Evolutionary conservation across 1,284 basidiomycete species (phyloP), one percentile per base, ranked within the genome.

Genomic region (Apiotrichum domesticum): DNA sequence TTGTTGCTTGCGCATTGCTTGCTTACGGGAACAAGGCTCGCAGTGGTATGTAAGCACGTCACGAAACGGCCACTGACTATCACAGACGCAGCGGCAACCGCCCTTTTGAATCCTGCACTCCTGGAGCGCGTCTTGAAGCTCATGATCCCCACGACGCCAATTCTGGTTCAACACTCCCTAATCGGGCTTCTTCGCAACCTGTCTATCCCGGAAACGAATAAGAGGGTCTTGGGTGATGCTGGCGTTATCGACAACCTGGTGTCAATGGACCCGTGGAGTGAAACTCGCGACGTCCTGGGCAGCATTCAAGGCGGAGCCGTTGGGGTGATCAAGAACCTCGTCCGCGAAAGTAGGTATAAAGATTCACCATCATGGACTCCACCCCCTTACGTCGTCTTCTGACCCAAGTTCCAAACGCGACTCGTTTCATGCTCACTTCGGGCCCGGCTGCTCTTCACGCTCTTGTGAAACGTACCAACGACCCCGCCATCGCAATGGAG

Each of bases 231-330:
- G 7, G 82, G 82, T n/a, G 77, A 84, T 41, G 83, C 84, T 11
- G 80, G 81, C 15, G 78, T 93, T 35, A 77, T 93, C 21, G 80
- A 83, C 47, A 76, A 78, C 21, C 79, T 93, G 21, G 77, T 82
- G 7, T 73, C 77, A n/a, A 86, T 87, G 59, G 83, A 84, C 2
- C 78, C 90, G 8, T 92, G 87, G 84, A 81, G 81, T 34, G 81
- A 84, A 51, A 81, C 83, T 58, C 77, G 82, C 6, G 90, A 94
- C 70, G 84, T 91, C 78, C 84, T 87, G 10, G 87, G 89, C 55
- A 82, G 88, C 10, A 84, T 98, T 0, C 95, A 98, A 75, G 81
- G 92, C 33, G 86, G 85, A 48, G 89, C 90, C 0, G 87, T 97
- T 45, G 90, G 90, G 0, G 81, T 93, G 14, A 82, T 88, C 35